Base-by-base conservation (phyloP, 2,329 filamentous ascomycete species). In the Alternaria sp. region DNA sequence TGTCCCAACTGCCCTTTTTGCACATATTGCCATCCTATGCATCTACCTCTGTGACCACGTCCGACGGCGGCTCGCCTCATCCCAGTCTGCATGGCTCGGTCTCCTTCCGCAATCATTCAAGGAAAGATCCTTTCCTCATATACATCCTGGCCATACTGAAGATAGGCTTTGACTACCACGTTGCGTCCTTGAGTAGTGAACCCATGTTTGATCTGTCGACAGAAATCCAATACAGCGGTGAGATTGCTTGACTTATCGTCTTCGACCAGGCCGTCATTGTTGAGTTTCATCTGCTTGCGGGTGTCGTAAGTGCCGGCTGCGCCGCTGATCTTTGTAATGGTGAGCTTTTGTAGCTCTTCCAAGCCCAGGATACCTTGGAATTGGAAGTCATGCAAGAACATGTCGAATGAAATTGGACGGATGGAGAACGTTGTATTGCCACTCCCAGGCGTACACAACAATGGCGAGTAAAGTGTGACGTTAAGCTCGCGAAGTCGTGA, bases 31-130 rank as follows among this genome's bases (percentile, higher is more conserved):
- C 36, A 17, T 40, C 36, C 15, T 17, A 40, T 28, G 40, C 47
- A 58, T 46, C 47, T 58, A 61, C 54, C 59, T 61, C 52, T 55
- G 59, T 61, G 52, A 58, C 54, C 59, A 55, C 28, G 47, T 32
- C 28, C 30, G n/a, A 46, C 26, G 23, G 28, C 59, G n/a, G 51
- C 46, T 23, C 50, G 26, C 19, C 6, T 45, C 50, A 10, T 9
- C 7, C 43, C 13, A 13, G 17, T 28, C 17, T 47, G 43, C 13
- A 19, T 23, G 15, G 15, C 46, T 19, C 13, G 13, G 19, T 52
- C 9, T 36, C 32, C 15, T 36, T 36, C 15, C 32, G 32, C 32
- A 30, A 6, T 30, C 28, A 36, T 36, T 36, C 44, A 26, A 15
- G 9, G 6, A 26, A 40, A 23, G n/a, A 6, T 50, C n/a, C 32